phyloP scores from a whole-genome alignment of 352 stramenopile species.

The Phytophthora syringae region DNA sequence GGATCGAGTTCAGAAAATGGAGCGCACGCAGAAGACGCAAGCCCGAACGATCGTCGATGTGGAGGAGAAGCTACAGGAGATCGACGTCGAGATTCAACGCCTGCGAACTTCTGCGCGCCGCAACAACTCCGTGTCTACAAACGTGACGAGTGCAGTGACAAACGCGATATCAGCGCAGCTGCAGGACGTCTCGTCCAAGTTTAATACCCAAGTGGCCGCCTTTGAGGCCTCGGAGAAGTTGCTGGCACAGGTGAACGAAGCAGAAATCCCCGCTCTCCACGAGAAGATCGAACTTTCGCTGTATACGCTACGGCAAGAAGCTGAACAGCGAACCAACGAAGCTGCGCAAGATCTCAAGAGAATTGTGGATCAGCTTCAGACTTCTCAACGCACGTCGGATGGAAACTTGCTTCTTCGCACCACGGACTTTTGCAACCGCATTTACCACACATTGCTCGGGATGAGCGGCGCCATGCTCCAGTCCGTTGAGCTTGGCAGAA shows the following conservation, averaged over 20 bases:
- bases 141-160: conserved; percentile 29
- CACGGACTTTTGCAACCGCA: conserved; percentile 36
- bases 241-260: conserved; percentile 38
- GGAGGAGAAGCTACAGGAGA: conserved; percentile 62
- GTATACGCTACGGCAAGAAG: conserved; percentile 47
- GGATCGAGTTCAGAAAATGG: conserved; percentile 48
- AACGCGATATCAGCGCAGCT: conserved; percentile 40
- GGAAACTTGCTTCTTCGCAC: conserved; percentile 33
- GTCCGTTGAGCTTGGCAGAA: conserved; percentile 46
- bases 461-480: conserved; percentile 58
- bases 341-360: conserved; percentile 42
- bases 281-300: conserved; percentile 51
- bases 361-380: conserved; percentile 38
- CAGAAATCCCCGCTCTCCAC: conserved; percentile 49
- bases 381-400: conserved; percentile 25
- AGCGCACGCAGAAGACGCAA: conserved; percentile 50
- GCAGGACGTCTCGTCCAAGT: conserved; percentile 43
- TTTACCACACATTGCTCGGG: conserved; percentile 60
- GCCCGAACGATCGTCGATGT: conserved; percentile 52
- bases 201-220: conserved; percentile 32
- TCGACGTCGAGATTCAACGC: conserved; percentile 62
- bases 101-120: conserved; percentile 47
- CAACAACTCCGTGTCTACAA: conserved; percentile 40
- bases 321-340: conserved; percentile 52
- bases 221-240: conserved; percentile 43